Base-by-base conservation (phyloP, 805 yeast genomes). In the Lachancea kluyveri region DNA sequence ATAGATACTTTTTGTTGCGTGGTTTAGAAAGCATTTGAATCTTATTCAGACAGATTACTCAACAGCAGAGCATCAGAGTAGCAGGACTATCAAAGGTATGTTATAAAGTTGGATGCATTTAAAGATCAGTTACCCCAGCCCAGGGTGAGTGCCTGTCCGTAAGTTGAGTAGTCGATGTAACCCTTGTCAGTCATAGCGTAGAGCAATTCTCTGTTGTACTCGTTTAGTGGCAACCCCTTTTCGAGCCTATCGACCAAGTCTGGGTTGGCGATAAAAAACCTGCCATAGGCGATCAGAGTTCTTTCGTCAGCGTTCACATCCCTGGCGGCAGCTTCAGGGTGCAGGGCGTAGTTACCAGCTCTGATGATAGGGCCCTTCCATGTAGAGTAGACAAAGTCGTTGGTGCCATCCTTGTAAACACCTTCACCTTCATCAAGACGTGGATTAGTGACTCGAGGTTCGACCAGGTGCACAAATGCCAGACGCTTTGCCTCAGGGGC, bases 261-360 rank as follows among this genome's bases (percentile, higher is more conserved):
- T 2, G 81, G 79, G 54, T 74, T 75, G 18, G 77, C 52, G 30
- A 70, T 64, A 50, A 64, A 73, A 35, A 53, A 58, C 39, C 79
- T 64, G 17, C 78, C 78, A 31, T 48, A 55, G 16, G 50, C 59
- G 21, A 68, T 53, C 31, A 69, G 49, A 3, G 79, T 72, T 43
- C 70, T 55, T 26, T 62, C 58, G 36, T 66, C 61, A 9, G 46
- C 41, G 13, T 60, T 57, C 14, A 58, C 52, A 18, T 54, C 52
- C 11, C 39, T 24, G 25, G 46, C 49, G 7, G 48, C 48, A 24
- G 37, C 41, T 19, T 52, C 50, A 18, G 54, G 57, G 17, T 46
- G 46, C 15, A 48, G 27, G 28, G 46, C 57, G 16, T 45, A 49
- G 26, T 55, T 56, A 33, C 68, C 70, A 23, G 69, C 64, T 44